These are phyloP conservation scores for Alloteropsis angusta DNA, from an alignment of 202 grass and related monocot genomes.

Conservation along the genomic window DNA sequence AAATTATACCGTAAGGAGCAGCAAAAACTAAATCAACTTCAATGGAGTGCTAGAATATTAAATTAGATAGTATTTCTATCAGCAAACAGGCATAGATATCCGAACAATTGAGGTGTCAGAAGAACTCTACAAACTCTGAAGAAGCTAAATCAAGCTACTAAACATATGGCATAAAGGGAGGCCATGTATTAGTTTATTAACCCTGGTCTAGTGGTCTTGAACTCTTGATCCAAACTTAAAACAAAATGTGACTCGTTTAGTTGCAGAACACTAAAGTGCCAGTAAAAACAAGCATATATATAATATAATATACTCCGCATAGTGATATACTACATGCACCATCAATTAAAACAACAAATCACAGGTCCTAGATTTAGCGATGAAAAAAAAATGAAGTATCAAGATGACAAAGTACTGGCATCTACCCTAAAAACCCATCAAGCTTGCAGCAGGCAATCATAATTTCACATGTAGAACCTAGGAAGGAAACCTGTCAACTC, in stretches of 20 bases:
- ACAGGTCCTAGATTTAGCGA: background rate
- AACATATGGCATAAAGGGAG: background rate
- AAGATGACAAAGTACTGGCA: background rate
- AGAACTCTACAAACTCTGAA: background rate
- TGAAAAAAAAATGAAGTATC: background rate
- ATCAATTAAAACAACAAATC: background rate
- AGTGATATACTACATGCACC: background rate
- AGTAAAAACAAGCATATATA: conserved; percentile 5
- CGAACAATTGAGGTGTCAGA: background rate
- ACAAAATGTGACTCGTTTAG: background rate
- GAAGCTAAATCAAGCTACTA: conserved; percentile 13
- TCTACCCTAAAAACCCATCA: background rate
- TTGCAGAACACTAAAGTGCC: background rate
- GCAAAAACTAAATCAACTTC: background rate
- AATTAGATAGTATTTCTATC: background rate
- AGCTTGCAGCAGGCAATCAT: background rate
- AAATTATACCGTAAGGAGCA: background rate
- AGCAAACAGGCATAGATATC: background rate
- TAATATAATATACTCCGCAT: background rate
- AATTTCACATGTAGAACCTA: background rate
- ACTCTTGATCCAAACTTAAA: background rate
- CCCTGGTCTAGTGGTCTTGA: background rate
- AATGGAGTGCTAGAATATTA: background rate
- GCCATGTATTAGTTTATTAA: background rate
- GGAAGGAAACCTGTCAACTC: background rate